Percentiles rank a stretch among this genome's conserved stretches.
phyloP scores from a whole-genome alignment of 1,284 basidiomycete genomes.

The Pseudozyma sp. region DNA sequence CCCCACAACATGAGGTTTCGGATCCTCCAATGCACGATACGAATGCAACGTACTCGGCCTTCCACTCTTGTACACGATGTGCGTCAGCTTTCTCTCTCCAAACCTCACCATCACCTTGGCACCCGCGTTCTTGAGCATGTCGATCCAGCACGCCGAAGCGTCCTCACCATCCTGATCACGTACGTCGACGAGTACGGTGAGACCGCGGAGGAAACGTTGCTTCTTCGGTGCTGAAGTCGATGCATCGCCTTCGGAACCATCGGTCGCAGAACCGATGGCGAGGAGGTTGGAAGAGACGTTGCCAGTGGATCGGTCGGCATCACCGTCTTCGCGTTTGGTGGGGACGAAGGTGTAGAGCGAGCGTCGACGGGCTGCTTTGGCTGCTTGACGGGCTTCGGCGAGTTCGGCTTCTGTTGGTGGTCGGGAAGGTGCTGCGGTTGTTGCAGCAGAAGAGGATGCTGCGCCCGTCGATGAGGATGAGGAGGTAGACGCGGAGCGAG shows the following conservation, averaged over 20 bases:
- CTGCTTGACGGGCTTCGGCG: conserved; percentile 38
- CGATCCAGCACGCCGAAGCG: conserved; percentile 53
- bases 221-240: conserved; percentile 7
- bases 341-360: conserved; percentile 52
- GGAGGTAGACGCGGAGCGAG: neutral
- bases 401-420: conserved; percentile 10
- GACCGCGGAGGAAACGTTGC: conserved; percentile 45
- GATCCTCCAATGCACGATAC: conserved; percentile 46
- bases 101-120: conserved; percentile 55
- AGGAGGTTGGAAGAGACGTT: conserved; percentile 34
- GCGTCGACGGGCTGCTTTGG: conserved; percentile 44
- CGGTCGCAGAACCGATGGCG: conserved; percentile 5
- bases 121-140: conserved; percentile 55
- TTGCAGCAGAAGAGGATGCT: neutral
- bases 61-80: conserved; percentile 63
- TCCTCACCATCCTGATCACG: conserved; percentile 61
- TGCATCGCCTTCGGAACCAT: conserved; percentile 15
- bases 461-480: neutral
- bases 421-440: neutral
- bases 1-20: conserved; percentile 58
- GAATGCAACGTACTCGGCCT: conserved; percentile 54
- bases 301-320: conserved; percentile 36
- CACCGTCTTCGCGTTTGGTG: conserved; percentile 37
- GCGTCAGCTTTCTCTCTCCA: conserved; percentile 49
- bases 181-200: conserved; percentile 60